Conservation (phyloP, 805 yeast species). For the Barnettozyma salicaria region DNA sequence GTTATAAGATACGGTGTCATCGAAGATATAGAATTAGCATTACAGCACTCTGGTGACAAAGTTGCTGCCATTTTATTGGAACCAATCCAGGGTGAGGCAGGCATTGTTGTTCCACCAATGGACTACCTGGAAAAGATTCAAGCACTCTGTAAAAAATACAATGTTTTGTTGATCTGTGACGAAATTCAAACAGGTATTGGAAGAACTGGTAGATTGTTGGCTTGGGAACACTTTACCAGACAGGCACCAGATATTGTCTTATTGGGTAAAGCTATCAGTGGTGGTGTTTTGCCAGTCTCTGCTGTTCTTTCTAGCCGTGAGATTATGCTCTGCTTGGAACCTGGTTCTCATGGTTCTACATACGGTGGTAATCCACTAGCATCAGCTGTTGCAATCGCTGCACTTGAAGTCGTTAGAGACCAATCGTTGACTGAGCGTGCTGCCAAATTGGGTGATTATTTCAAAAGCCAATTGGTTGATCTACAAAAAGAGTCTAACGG, state of each 20-base stretch:
- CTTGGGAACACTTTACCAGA: constrained; percentile 74
- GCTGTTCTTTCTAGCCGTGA: constrained; percentile 87
- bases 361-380: constrained; percentile 97
- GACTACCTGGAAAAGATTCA: constrained; percentile 73
- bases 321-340: constrained; percentile 82
- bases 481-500: constrained; percentile 49
- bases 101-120: constrained; percentile 87
- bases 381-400: constrained; percentile 88
- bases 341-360: constrained; percentile 97
- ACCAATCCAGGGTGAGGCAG: constrained; percentile 98
- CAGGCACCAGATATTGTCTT: constrained; percentile 86
- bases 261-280: constrained; percentile 91
- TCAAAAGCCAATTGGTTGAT: constrained; percentile 52
- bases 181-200: constrained; percentile 98
- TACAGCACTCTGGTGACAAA: constrained; percentile 75
- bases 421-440: constrained; percentile 83
- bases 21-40: constrained; percentile 81
- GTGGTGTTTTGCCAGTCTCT: constrained; percentile 90
- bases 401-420: constrained; percentile 82
- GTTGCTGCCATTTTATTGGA: constrained; percentile 89
- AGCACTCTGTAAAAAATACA: constrained; percentile 71
- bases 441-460: constrained; percentile 57
- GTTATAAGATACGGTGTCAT: constrained; percentile 73
- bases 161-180: constrained; percentile 86
- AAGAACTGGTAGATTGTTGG: constrained; percentile 90